phyloP scores from a whole-genome alignment of 805 yeast genomes.

The Candida caryicola region DNA sequence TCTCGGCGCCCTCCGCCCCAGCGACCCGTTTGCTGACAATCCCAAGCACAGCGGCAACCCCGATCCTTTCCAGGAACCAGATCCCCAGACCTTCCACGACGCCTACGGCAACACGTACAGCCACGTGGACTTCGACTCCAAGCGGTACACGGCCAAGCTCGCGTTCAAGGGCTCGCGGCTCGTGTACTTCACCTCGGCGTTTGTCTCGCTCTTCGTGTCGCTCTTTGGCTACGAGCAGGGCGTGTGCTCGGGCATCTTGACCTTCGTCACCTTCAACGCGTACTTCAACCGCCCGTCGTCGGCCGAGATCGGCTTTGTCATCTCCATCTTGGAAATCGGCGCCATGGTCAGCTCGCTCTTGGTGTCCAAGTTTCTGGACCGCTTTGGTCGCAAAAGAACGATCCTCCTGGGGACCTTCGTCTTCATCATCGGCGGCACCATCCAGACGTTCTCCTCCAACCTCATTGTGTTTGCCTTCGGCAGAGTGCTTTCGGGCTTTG shows the following conservation, averaged over 20 bases:
- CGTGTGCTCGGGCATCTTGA: constrained; percentile 82
- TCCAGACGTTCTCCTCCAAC: constrained; percentile 62
- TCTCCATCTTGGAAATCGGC: constrained; percentile 85
- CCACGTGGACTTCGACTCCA: constrained; percentile 36
- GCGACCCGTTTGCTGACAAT: neutral
- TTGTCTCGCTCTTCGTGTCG: constrained; percentile 43
- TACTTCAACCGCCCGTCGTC: constrained; percentile 75
- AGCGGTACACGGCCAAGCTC: constrained; percentile 28
- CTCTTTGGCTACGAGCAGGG: constrained; percentile 57
- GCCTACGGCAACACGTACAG: constrained; percentile 34
- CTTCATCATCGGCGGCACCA: constrained; percentile 73
- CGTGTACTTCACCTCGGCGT: constrained; percentile 45
- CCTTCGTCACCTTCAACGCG: constrained; percentile 64
- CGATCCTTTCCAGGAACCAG: neutral
- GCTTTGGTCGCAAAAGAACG: constrained; percentile 73
- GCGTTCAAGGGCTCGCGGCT: constrained; percentile 38
- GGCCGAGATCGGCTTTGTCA: constrained; percentile 77
- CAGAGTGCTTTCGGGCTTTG: constrained; percentile 76
- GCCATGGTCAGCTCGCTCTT: constrained; percentile 77
- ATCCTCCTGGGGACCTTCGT: constrained; percentile 76
- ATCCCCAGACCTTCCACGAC: constrained; percentile 16
- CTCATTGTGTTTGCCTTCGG: constrained; percentile 65
- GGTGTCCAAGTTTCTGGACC: constrained; percentile 76
- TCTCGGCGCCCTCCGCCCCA: no score
- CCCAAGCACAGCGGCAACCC: neutral